Conservation (phyloP, 2,329 filamentous ascomycete species). For the Akanthomyces dipterigenus region DNA sequence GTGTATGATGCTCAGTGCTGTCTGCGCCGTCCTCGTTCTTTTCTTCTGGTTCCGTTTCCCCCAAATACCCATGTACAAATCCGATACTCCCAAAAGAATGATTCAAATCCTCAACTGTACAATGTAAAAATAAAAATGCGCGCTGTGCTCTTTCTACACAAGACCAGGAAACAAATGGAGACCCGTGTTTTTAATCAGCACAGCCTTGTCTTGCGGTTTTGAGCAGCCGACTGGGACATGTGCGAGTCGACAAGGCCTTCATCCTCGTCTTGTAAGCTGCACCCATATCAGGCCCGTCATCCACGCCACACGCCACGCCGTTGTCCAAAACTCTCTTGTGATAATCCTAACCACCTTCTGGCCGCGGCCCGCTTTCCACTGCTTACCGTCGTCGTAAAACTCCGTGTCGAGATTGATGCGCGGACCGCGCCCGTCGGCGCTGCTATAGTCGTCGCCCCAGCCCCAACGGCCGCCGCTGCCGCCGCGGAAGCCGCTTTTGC, state of each 20-base stretch:
- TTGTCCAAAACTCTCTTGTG: constrained; percentile 53
- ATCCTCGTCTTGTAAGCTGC: constrained; percentile 61
- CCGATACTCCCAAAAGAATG: background rate
- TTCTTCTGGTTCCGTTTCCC: background rate
- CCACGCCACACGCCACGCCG: constrained; percentile 55
- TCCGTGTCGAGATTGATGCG: constrained; percentile 48
- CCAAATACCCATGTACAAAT: background rate
- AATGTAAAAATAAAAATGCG: background rate
- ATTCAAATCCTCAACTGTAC: background rate
- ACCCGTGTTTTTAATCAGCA: background rate
- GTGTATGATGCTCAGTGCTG: background rate
- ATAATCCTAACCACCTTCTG: constrained; percentile 38
- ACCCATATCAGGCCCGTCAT: constrained; percentile 59
- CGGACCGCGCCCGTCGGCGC: constrained; percentile 35
- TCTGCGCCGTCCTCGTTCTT: background rate
- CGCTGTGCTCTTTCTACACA: background rate
- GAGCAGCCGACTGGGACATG: background rate
- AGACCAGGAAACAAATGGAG: background rate
- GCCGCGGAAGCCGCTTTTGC: constrained; percentile 33
- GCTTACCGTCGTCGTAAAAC: constrained; percentile 37
- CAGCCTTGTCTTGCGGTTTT: background rate
- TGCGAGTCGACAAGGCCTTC: constrained; percentile 5
- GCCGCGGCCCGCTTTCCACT: constrained; percentile 25
- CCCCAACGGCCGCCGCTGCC: constrained; percentile 30
- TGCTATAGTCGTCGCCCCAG: constrained; percentile 35